Evolutionary conservation across 176 grass and related monocot genomes (phyloP), one percentile per base, ranked within the genome.

Genomic region (Neostapfia colusana): DNA sequence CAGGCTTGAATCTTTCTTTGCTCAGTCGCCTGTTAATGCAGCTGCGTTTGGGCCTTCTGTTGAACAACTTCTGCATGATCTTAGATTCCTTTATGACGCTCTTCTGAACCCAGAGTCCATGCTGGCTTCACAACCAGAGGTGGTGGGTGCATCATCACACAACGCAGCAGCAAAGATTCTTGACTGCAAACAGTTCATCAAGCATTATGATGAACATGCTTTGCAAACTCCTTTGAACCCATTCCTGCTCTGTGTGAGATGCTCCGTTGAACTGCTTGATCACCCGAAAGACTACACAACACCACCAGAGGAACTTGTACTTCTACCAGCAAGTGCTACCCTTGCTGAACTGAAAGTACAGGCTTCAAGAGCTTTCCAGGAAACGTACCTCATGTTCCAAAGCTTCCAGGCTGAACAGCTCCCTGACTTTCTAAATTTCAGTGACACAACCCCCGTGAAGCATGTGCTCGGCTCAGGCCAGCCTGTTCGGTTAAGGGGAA

Each of bases 151-250:
- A 58, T 66, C 69, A n/a, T 63, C 80, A 61, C 81, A 76, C 41
- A 82, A 48, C 40, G 89, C 91, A 50, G 91, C 95, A 56, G 61
- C 76, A 70, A 95, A 77, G 81, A 90, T 99, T 23, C 85, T 99
- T 3, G 95, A 99, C 55, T 99, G 91, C 80, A 99, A 99, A 72
- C 91, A 92, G 56, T 95, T 99, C 80, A 83, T 90, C 64, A 99
- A 94, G 74, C 92, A 87, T 60, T 99, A 94, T 23, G 92, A 99
- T 61, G 83, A 88, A 46, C 57, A 45, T 10, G 77, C 78, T 14
- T 51, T 73, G 23, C 40, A 65, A 40, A 35, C 67, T 35, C 79
- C 85, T 9, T 82, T 36, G 24, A 92, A 92, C 58, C 89, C 89
- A 44, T 90, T 83, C 44, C 64, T 88, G 50, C 70, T 88, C 6